Evolutionary conservation across 2,329 filamentous ascomycete genomes (phyloP).

Genomic region (Conoideocrella luteorostrata): DNA sequence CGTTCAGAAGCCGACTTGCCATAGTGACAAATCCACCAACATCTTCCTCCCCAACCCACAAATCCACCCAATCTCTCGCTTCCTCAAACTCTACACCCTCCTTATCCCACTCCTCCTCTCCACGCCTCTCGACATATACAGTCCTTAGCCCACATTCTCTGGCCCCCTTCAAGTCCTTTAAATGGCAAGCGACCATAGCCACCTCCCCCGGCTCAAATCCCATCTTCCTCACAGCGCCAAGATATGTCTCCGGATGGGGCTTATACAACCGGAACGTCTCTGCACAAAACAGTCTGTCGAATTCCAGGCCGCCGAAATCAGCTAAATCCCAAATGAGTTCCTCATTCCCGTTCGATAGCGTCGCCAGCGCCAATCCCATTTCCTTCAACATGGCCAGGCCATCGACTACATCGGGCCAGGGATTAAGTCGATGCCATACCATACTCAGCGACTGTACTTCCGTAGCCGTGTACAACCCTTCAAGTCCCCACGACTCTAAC

Average conservation of each 20-base stretch:
- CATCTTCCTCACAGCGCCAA: conserved; percentile 56
- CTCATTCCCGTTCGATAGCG: conserved; percentile 69
- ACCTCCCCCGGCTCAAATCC: conserved; percentile 54
- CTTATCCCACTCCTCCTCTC: conserved; percentile 56
- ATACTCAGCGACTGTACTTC: conserved; percentile 59
- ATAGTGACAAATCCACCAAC: conserved; percentile 26
- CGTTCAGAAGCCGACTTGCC: conserved; percentile 19
- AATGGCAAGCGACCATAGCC: conserved; percentile 72
- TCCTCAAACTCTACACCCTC: conserved; percentile 45
- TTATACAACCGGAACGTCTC: conserved; percentile 73
- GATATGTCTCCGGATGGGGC: conserved; percentile 61
- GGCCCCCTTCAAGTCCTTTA: conserved; percentile 62
- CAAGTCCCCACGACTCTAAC: conserved; percentile 48
- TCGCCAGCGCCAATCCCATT: conserved; percentile 47
- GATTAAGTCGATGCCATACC: conserved; percentile 65
- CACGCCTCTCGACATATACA: conserved; percentile 63
- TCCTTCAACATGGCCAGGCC: conserved; percentile 51
- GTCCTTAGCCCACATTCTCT: conserved; percentile 58
- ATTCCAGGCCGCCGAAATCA: conserved; percentile 51
- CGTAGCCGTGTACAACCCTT: conserved; percentile 52
- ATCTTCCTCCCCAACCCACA: conserved; percentile 29
- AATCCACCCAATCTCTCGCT: conserved; percentile 37
- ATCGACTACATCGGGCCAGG: conserved; percentile 57
- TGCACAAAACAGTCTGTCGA: conserved; percentile 56
- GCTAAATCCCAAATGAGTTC: conserved; percentile 60